These are phyloP conservation scores for Lathyrus tuberosus DNA, from an alignment of 306 rosid species.

Conservation along the genomic window DNA sequence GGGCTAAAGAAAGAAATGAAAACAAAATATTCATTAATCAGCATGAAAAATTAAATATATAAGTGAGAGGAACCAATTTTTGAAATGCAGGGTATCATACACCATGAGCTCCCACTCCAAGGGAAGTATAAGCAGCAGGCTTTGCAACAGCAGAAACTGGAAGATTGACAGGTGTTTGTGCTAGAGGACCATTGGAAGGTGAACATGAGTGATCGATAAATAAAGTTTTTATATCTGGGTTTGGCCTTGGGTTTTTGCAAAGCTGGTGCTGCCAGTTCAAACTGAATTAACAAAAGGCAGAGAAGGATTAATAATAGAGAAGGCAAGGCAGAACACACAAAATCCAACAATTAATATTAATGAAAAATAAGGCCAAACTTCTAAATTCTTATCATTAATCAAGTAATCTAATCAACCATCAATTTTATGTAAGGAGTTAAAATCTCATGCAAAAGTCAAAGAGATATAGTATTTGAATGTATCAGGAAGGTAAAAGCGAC, in stretches of 20 bases:
- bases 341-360: neutral
- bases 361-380: slow-evolving; percentile 12
- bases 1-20: slow-evolving; percentile 56
- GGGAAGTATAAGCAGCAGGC: slow-evolving; percentile 71
- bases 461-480: slow-evolving; percentile 4
- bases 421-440: slow-evolving; percentile 10
- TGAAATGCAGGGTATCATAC: slow-evolving; percentile 63
- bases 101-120: slow-evolving; percentile 79
- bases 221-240: slow-evolving; percentile 84
- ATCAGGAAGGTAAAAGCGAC: slow-evolving; percentile 1
- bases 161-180: slow-evolving; percentile 75
- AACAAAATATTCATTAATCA: slow-evolving; percentile 32
- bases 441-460: slow-evolving; percentile 16
- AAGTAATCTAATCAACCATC: slow-evolving; percentile 1
- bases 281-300: slow-evolving; percentile 52
- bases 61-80: slow-evolving; percentile 28
- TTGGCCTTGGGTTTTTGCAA: slow-evolving; percentile 77
- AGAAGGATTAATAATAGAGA: slow-evolving; percentile 31
- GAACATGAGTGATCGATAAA: slow-evolving; percentile 79
- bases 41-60: slow-evolving; percentile 11
- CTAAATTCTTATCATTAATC: slow-evolving; percentile 22
- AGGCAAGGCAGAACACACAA: slow-evolving; percentile 27
- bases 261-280: slow-evolving; percentile 97
- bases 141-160: slow-evolving; percentile 75
- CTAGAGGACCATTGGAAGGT: slow-evolving; percentile 72